Evolutionary conservation across 306 rosid genomes (phyloP).

Genomic region (Vicia sativa): DNA sequence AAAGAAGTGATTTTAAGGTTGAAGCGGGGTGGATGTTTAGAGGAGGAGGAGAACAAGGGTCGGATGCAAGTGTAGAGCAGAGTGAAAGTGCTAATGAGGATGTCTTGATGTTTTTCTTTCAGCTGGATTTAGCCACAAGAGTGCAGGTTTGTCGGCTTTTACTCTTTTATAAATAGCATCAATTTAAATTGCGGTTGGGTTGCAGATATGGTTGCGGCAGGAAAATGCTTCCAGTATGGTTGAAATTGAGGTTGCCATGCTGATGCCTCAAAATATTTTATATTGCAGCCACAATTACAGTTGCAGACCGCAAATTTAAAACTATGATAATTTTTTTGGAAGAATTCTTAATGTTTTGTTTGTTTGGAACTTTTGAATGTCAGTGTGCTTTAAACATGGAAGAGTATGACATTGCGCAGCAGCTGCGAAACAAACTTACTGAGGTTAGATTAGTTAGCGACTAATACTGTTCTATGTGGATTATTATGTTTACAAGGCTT

Average conservation of each 20-base stretch:
- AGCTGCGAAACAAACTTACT: conserved; percentile 80
- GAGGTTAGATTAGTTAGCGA: conserved; percentile 61
- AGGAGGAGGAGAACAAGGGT: conserved; percentile 70
- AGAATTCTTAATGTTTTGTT: conserved; percentile 16
- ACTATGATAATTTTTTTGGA: conserved; percentile 12
- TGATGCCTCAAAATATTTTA: neutral
- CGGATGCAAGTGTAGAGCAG: conserved; percentile 71
- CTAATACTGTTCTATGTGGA: conserved; percentile 14
- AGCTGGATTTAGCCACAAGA: conserved; percentile 85
- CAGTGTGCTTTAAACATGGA: conserved; percentile 89
- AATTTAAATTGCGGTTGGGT: neutral
- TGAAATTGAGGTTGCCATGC: neutral
- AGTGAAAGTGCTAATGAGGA: conserved; percentile 90
- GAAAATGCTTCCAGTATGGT: neutral
- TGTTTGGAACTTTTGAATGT: conserved; percentile 39
- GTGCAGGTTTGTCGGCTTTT: conserved; percentile 67
- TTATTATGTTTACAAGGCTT: conserved; percentile 15
- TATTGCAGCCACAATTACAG: neutral
- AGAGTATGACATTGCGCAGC: conserved; percentile 83
- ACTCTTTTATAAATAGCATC: neutral
- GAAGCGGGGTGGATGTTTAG: conserved; percentile 83
- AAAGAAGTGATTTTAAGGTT: conserved; percentile 44
- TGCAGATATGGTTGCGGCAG: neutral
- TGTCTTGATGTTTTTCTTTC: conserved; percentile 87
- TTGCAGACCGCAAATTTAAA: neutral